Percentiles rank a stretch among this genome's conserved stretches.
These are phyloP conservation scores for Trametes cubensis DNA, from an alignment of 768 basidiomycete genomes.

Conservation along the genomic window DNA sequence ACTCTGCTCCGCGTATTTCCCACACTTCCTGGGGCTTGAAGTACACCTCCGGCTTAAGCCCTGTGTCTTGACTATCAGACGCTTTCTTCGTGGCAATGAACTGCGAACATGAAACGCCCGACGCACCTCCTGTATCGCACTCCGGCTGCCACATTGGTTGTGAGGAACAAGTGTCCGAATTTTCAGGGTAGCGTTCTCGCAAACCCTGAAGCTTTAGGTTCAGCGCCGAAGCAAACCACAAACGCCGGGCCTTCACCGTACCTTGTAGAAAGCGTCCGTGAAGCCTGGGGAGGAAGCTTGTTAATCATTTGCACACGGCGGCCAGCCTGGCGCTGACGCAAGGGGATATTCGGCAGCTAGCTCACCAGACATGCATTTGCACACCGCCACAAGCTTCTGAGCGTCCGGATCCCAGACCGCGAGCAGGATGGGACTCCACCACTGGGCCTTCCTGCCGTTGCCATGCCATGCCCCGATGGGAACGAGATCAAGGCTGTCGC, in stretches of 20 bases:
- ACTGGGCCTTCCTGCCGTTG: constrained; percentile 83
- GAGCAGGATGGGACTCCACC: constrained; percentile 91
- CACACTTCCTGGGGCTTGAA: constrained; percentile 79
- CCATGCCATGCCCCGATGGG: constrained; percentile 89
- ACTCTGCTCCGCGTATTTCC: constrained; percentile 85
- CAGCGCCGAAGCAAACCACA: constrained; percentile 1
- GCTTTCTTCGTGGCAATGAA: not conserved
- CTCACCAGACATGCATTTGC: constrained; percentile 88
- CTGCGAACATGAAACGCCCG: not conserved
- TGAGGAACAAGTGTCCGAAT: constrained; percentile 54
- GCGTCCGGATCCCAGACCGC: constrained; percentile 69
- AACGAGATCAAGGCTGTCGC: constrained; percentile 74
- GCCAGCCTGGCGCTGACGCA: constrained; percentile 6
- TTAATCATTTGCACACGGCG: constrained; percentile 4
- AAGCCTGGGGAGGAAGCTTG: constrained; percentile 56
- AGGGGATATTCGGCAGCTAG: constrained; percentile 12
- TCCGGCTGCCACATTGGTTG: constrained; percentile 53
- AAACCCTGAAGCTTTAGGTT: constrained; percentile 48
- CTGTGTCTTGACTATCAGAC: constrained; percentile 36
- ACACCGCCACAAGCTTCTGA: constrained; percentile 72
- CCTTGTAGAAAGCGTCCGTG: constrained; percentile 81
- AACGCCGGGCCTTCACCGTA: constrained; percentile 29
- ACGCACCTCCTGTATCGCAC: constrained; percentile 64
- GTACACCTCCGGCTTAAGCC: constrained; percentile 65
- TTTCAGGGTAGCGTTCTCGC: constrained; percentile 65